Evolutionary conservation across 2,329 filamentous ascomycete genomes (phyloP).

Genomic region (Hymenoscyphus fraxineus): DNA sequence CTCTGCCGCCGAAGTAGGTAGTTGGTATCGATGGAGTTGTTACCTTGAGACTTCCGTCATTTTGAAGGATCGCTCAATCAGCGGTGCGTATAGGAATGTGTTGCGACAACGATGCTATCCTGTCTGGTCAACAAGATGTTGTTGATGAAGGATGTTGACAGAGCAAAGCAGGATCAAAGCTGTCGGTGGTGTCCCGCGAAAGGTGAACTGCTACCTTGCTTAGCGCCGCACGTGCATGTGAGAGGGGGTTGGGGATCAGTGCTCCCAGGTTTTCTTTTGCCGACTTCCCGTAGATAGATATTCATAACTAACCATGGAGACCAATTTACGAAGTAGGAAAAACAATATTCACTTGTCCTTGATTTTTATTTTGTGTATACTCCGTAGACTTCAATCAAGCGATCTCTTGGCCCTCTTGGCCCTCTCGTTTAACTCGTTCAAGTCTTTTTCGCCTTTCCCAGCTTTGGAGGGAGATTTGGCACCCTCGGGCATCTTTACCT

Average conservation of each 20-base stretch:
- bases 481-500: too few species aligned
- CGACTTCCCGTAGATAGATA: too few species aligned
- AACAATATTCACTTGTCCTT: too few species aligned
- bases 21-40: neutral
- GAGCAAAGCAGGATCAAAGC: neutral
- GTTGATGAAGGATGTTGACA: neutral
- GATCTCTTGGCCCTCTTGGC: too few species aligned
- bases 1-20: neutral
- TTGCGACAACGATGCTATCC: neutral
- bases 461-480: too few species aligned
- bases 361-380: too few species aligned
- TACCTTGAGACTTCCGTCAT: conserved; percentile 74
- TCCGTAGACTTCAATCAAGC: too few species aligned
- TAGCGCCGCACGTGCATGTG: neutral
- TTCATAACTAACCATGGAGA: too few species aligned
- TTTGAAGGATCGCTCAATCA: conserved; percentile 22
- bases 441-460: too few species aligned
- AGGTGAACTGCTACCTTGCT: neutral
- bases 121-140: neutral
- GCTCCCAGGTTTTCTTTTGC: too few species aligned
- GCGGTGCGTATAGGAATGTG: neutral
- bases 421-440: too few species aligned
- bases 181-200: neutral
- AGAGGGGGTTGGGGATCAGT: neutral
- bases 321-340: too few species aligned